Percentiles rank a stretch among this genome's conserved stretches.
phyloP scores from a whole-genome alignment of 495 filamentous ascomycete genomes.

The Podospora didyma region DNA sequence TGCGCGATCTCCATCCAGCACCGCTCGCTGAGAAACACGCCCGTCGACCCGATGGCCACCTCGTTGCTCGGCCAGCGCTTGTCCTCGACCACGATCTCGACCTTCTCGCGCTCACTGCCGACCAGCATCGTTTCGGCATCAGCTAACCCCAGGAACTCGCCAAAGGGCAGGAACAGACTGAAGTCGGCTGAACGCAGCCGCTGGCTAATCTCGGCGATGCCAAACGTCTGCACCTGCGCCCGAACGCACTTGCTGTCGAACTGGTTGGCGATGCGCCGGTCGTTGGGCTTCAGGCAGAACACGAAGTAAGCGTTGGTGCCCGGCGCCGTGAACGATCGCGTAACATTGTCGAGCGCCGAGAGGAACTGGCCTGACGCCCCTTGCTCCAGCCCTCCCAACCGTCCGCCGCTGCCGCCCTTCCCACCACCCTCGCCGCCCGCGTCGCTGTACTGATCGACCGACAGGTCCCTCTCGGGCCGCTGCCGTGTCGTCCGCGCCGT shows the following conservation, averaged over 20 bases:
- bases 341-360: slow-evolving; percentile 82
- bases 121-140: slow-evolving; percentile 80
- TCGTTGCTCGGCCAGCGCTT: slow-evolving; percentile 90
- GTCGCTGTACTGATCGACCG: slow-evolving; percentile 43
- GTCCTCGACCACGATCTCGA: slow-evolving; percentile 81
- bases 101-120: slow-evolving; percentile 89
- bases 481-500: slow-evolving; percentile 28
- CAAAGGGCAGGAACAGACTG: slow-evolving; percentile 91
- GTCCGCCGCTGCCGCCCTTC: slow-evolving; percentile 30
- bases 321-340: slow-evolving; percentile 69
- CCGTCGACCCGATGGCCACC: slow-evolving; percentile 84
- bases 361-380: slow-evolving; percentile 92
- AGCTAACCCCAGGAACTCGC: slow-evolving; percentile 86
- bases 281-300: slow-evolving; percentile 96
- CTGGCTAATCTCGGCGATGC: slow-evolving; percentile 95
- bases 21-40: slow-evolving; percentile 90
- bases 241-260: slow-evolving; percentile 98
- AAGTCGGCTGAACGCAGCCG: slow-evolving; percentile 89
- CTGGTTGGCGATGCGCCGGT: slow-evolving; percentile 94
- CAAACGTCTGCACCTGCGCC: slow-evolving; percentile 89
- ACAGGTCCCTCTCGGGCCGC: slow-evolving; percentile 40
- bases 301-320: slow-evolving; percentile 92
- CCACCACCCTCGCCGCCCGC: slow-evolving; percentile 33
- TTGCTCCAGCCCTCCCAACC: no score
- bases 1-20: slow-evolving; percentile 90